Conservation (phyloP, 306 rosid genomes). For the Castanea crenata region DNA sequence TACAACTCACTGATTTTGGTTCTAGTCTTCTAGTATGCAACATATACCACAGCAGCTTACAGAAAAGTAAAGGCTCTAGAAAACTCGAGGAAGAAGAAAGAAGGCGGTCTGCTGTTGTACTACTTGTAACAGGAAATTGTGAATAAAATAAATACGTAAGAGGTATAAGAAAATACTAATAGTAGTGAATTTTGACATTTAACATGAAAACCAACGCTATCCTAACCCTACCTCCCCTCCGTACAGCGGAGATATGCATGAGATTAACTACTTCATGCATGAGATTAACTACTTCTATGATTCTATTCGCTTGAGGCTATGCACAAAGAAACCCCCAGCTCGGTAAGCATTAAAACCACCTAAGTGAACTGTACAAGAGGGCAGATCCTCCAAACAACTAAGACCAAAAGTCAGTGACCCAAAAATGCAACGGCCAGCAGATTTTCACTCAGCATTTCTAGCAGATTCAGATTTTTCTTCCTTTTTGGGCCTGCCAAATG, state of each 20-base stretch:
- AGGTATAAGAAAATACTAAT: background rate
- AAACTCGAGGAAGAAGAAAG: background rate
- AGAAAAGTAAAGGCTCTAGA: background rate
- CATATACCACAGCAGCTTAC: too few relatives aligned
- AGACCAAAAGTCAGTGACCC: background rate
- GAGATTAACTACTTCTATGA: background rate
- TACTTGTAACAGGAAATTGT: background rate
- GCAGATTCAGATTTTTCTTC: slow-evolving; percentile 49
- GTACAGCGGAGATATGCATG: background rate
- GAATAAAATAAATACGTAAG: background rate
- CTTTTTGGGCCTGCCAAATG: slow-evolving; percentile 50
- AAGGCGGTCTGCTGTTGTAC: background rate
- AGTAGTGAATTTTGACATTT: background rate
- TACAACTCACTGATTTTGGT: too few relatives aligned
- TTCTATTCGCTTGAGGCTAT: background rate
- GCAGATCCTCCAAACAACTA: background rate
- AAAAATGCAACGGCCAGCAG: background rate
- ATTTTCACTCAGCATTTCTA: slow-evolving; percentile 38
- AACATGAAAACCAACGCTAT: background rate
- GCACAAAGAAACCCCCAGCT: slow-evolving; percentile 1
- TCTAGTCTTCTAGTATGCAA: background rate
- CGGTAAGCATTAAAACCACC: slow-evolving; percentile 21
- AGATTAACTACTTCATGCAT: slow-evolving; percentile 9
- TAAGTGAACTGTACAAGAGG: slow-evolving; percentile 12
- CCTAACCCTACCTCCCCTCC: background rate